Base-by-base conservation (phyloP, 2,329 filamentous ascomycete genomes). In the Orbilia brochopaga region DNA sequence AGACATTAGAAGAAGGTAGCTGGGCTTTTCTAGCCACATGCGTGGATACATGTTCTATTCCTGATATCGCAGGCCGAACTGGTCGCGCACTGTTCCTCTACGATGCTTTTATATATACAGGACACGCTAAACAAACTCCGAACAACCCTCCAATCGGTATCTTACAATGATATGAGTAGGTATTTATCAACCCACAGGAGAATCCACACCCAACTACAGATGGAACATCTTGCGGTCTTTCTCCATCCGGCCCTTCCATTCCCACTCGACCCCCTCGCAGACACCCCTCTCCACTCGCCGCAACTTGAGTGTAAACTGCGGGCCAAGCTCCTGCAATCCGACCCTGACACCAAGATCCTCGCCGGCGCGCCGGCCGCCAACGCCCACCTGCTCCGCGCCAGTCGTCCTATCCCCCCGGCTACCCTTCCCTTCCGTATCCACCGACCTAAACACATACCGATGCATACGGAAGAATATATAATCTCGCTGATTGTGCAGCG, bases 231-330 rank as follows among this genome's bases (percentile, higher is more conserved):
- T 97, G 77, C 94, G 85, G 78, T 90, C 84, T 83, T 97, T 97
- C 82, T 99, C 94, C 88, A 94, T 95, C 78, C 88, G 87, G 10
- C 90, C 89, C 82, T 96, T 95, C 94, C 94, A 99, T 79, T 97
- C 87, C 93, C 94, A 97, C 78, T 96, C 90, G 75, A 91, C 86
- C 40, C 91, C 91, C 79, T 88, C 82, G 79, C 87, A 83, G 75
- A 99, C 90, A 0, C 92, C 93, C 80, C 92, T 92, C 79, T 97
- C 93, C 48, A 97, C 88, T 77, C 94, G 87, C 76, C 92, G 86
- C 77, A 99, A 81, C 83, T 97, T 97, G 74, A 97, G 80, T 1
- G 90, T 93, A 82, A 94, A 84, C 76, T 88, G 83, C 6, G 91
- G 92, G 0, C 93, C 93, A 23, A 97, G 81, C 80, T 97, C 94